Evolutionary conservation across 139 green algal species (phyloP), one percentile per base, ranked within the genome.

Genomic region (Tetradesmus lagerheimii): DNA sequence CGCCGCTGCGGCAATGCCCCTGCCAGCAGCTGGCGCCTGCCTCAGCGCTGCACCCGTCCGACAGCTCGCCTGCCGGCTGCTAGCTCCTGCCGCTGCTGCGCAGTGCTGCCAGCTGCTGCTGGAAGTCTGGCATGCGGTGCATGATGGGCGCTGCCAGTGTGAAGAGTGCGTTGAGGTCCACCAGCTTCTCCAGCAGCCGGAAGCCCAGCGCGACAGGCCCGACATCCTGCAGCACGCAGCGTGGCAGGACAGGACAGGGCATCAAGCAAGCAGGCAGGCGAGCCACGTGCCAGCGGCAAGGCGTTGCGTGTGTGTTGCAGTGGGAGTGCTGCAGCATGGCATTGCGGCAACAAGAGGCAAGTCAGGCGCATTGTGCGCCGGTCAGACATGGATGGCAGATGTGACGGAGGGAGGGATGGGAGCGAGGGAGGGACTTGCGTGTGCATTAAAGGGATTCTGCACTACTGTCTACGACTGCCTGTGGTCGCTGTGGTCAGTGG

Each of bases 151-250:
- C 45, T 31, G 67, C 66, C 41, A 91, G 39, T 15, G 88, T 85
- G 88, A 91, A 91, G 29, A 88, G 45, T 0, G 34, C 88, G 37
- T 88, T 88, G 31, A 91, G 66, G 45, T 91, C 88, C 16, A 91
- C 64, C 29, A 83, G 16, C 93, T 99, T 99, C 90, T 96, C 96
- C 12, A 98, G 47, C 71, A 98, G 34, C 31, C 98, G 93, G 95
- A 99, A 99, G 34, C 83, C 86, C 39, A 99, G 47, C 5, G 97
- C 96, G 2, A 96, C 97, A 34, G 77, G 86, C 1, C 85, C 85
- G 20, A 89, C 57, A 38, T 86, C 86, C 75, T 90, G 86, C 74
- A 83, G 25, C n/a, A n/a, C n/a, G n/a, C n/a, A n/a, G n/a, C n/a
- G n/a, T n/a, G n/a, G n/a, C n/a, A n/a, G n/a, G n/a, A n/a, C n/a